Percentiles rank a stretch among this genome's conserved stretches.
Conservation (phyloP, 2,329 filamentous ascomycete genomes). For the Fusarium pseudocircinatum region DNA sequence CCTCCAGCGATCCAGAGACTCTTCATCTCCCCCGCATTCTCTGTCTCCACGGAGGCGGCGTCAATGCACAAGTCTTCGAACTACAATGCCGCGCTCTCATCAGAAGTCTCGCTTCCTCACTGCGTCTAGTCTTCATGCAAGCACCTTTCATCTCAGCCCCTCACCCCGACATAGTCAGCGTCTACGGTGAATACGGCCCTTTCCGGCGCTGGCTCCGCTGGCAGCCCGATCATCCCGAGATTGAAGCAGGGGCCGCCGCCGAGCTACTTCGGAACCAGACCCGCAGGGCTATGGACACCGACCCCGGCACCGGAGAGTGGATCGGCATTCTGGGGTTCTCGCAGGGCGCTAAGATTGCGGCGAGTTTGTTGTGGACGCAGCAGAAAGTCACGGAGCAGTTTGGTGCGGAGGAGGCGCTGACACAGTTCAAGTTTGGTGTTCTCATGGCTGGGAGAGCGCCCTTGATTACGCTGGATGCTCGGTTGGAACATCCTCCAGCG, state of each 20-base stretch:
- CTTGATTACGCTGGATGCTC: constrained; percentile 44
- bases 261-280: constrained; percentile 53
- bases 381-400: constrained; percentile 61
- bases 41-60: constrained; percentile 83
- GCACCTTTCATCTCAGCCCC: constrained; percentile 71
- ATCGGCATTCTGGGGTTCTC: constrained; percentile 73
- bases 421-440: constrained; percentile 49
- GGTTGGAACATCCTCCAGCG: constrained; percentile 64
- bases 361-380: constrained; percentile 68
- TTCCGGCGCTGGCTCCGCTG: constrained; percentile 72
- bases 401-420: constrained; percentile 35
- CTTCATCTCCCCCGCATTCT: constrained; percentile 71
- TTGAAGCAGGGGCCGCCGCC: constrained; percentile 57
- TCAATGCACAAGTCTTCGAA: constrained; percentile 75
- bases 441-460: constrained; percentile 50
- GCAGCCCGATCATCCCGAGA: constrained; percentile 64
- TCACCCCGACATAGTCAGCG: constrained; percentile 69
- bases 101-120: constrained; percentile 60
- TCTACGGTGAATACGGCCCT: constrained; percentile 73
- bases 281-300: constrained; percentile 59
- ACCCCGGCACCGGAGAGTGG: constrained; percentile 66
- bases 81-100: constrained; percentile 69
- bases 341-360: constrained; percentile 71
- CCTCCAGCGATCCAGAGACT: constrained; percentile 2
- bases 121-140: constrained; percentile 78